Percentiles rank a stretch among this genome's conserved stretches.
These are phyloP conservation scores for Larix sibirica DNA, from an alignment of 83 land plant species.

Conservation along the genomic window DNA sequence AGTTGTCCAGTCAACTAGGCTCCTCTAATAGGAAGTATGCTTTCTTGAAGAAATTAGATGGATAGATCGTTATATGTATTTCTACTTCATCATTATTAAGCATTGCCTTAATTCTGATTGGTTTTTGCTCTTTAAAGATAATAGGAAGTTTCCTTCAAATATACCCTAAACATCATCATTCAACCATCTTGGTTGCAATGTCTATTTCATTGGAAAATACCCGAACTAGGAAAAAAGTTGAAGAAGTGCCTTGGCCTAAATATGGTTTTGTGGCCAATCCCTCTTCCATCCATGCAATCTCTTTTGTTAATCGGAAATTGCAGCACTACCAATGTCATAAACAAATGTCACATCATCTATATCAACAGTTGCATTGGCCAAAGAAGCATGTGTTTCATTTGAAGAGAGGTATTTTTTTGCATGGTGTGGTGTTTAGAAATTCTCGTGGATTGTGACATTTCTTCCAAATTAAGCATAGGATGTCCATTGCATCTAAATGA, in stretches of 20 bases:
- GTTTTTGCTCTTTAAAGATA: slow-evolving; percentile 75
- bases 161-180: slow-evolving; percentile 86
- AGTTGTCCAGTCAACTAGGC: too few relatives aligned
- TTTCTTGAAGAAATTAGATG: too few relatives aligned
- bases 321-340: slow-evolving; percentile 89
- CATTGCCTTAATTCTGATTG: too few relatives aligned
- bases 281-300: slow-evolving; percentile 59
- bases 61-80: too few relatives aligned
- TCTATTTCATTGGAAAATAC: slow-evolving; percentile 90
- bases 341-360: slow-evolving; percentile 96
- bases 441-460: slow-evolving; percentile 98
- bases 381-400: slow-evolving; percentile 87
- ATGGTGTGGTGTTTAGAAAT: slow-evolving; percentile 72
- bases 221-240: slow-evolving; percentile 62
- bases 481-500: slow-evolving; percentile 89
- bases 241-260: slow-evolving; percentile 46
- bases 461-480: slow-evolving; percentile 85
- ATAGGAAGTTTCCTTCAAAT: slow-evolving; percentile 85
- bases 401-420: slow-evolving; percentile 81
- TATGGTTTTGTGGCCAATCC: slow-evolving; percentile 41
- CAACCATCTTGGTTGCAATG: slow-evolving; percentile 67
- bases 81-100: too few relatives aligned
- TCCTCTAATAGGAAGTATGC: too few relatives aligned
- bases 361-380: slow-evolving; percentile 92
- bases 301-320: slow-evolving; percentile 90